These are phyloP conservation scores for Lepidium aucheri DNA, from an alignment of 345 rosid genomes.

Conservation along the genomic window DNA sequence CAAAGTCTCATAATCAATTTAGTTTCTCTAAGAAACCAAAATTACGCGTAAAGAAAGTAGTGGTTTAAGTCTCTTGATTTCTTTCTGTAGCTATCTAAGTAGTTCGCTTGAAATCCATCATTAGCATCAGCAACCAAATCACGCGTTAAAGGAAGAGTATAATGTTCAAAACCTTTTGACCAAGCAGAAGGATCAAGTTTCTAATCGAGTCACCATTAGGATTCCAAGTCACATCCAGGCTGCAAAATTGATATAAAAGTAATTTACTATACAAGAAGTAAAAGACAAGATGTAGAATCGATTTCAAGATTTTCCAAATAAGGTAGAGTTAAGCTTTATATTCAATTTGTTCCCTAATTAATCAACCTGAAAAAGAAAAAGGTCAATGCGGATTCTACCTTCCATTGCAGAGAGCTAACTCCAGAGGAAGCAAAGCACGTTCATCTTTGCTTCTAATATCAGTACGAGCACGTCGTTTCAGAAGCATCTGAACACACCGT, in stretches of 20 bases:
- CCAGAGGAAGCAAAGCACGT: constrained; percentile 51
- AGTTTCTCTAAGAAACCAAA: constrained; percentile 11
- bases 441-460: constrained; percentile 54
- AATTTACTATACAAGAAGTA: background rate
- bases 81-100: background rate
- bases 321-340: constrained; percentile 1
- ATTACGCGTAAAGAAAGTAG: background rate
- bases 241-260: constrained; percentile 16
- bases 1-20: background rate
- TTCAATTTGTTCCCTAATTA: background rate
- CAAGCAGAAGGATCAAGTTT: constrained; percentile 47
- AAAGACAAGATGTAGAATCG: background rate
- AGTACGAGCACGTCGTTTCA: constrained; percentile 69
- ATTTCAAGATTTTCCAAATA: constrained; percentile 22
- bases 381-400: constrained; percentile 35
- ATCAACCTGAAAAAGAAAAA: background rate
- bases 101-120: background rate
- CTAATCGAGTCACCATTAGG: constrained; percentile 42
- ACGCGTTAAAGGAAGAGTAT: background rate
- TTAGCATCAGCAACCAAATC: constrained; percentile 1
- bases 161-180: constrained; percentile 48
- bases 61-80: background rate
- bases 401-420: constrained; percentile 43
- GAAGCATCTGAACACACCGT: constrained; percentile 61
- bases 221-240: constrained; percentile 57